Base-by-base conservation (phyloP, 257 asterid species). In the Solanum okadae region DNA sequence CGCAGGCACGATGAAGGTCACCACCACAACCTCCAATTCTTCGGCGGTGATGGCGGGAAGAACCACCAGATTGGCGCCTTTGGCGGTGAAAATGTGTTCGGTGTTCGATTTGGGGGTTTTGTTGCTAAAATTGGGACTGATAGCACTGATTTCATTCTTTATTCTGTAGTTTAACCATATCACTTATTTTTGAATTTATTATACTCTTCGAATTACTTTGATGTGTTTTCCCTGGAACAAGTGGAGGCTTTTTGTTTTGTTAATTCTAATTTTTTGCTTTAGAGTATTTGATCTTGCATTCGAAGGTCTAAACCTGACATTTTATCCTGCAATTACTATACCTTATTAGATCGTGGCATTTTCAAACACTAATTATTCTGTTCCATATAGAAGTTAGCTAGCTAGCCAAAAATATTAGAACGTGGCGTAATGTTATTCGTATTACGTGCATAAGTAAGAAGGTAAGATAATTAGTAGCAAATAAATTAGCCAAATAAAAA, bases 111-210 rank as follows among this genome's bases (percentile, higher is more conserved):
- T 81, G 87, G 42, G 44, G 84, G 11, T 88, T 76, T 38, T 89
- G 70, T 49, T 31, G 31, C 75, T 1, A 86, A 72, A 56, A 33
- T 46, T 3, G 87, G 92, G 84, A 88, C 83, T 40, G 96, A 95
- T 79, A 46, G 87, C 12, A 88, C 94, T 35, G 97, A 94, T 63
- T 93, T 95, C 83, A 94, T 96, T 90, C 88, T 96, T 89, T 90
- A 90, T 72, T 86, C 93, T 27, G 89, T 93, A 40, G 93, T 90
- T 8, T 91, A 52, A 38, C 85, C 71, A 83, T 38, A 76, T 12
- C 59, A 76, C 56, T 52, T 3, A 76, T 42, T 78, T 35, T 84
- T 56, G 34, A 59, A 83, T 8, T 84, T 59, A 59, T 16, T 52
- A 37, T 23, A 35, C 84, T 40, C 84, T 77, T 5, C n/a, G 25